phyloP scores from a whole-genome alignment of 139 green algal species.

The Auxenochlorella pyrenoidosa region DNA sequence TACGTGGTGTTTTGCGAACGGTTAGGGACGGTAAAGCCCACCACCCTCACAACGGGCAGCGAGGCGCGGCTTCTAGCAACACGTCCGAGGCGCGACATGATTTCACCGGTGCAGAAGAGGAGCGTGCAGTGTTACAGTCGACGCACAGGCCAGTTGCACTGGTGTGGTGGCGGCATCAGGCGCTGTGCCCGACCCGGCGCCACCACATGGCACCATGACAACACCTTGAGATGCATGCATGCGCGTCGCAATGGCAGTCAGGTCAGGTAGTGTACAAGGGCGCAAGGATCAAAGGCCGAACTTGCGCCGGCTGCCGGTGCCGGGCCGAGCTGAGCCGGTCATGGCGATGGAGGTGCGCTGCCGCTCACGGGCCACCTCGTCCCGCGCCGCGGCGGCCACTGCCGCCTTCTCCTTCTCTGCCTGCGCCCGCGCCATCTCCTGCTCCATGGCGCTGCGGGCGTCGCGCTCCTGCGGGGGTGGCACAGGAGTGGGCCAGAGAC shows the following conservation, averaged over 20 bases:
- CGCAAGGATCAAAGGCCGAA: slow-evolving; percentile 46
- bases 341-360: slow-evolving; percentile 78
- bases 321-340: slow-evolving; percentile 55
- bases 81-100: background rate
- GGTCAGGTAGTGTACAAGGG: too few relatives aligned
- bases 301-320: slow-evolving; percentile 31
- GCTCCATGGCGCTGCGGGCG: slow-evolving; percentile 83
- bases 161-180: too few relatives aligned
- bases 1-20: background rate
- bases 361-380: slow-evolving; percentile 48
- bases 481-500: too few relatives aligned
- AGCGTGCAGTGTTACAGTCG: background rate
- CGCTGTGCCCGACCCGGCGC: too few relatives aligned
- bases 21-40: background rate
- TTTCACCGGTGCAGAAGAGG: background rate
- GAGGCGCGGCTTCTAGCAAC: background rate
- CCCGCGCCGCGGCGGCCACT: slow-evolving; percentile 34
- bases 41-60: background rate
- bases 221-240: too few relatives aligned
- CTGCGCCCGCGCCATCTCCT: slow-evolving; percentile 72
- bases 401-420: slow-evolving; percentile 46
- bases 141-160: background rate
- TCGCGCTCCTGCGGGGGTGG: slow-evolving; percentile 56
- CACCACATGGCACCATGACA: too few relatives aligned
- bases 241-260: too few relatives aligned